Conservation (phyloP, 2,329 filamentous ascomycete species). For the Mycocentrospora acerina region DNA sequence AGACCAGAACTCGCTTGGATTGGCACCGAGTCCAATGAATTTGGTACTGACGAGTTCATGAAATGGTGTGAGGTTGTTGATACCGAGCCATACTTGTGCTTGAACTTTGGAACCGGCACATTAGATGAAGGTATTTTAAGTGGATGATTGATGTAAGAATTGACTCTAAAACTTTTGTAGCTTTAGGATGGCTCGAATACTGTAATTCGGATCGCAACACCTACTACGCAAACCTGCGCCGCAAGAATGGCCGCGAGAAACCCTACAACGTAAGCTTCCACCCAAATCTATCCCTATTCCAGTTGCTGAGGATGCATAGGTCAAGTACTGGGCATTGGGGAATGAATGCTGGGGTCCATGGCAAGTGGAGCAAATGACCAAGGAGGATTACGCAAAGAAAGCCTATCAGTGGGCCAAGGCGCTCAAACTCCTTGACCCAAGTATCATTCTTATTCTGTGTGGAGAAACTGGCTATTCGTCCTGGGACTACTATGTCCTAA, state of each 20-base stretch:
- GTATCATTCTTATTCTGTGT: slow-evolving; percentile 70
- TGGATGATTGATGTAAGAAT: not conserved
- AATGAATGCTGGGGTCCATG: slow-evolving; percentile 71
- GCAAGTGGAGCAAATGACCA: slow-evolving; percentile 69
- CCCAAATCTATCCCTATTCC: no score
- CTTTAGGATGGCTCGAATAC: slow-evolving; percentile 80
- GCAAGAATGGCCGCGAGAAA: slow-evolving; percentile 72
- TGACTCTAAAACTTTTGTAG: slow-evolving; percentile 37
- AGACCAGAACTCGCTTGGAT: slow-evolving; percentile 79
- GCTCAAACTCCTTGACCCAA: slow-evolving; percentile 70
- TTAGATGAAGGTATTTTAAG: slow-evolving; percentile 52
- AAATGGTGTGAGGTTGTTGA: slow-evolving; percentile 73
- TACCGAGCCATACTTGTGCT: slow-evolving; percentile 75
- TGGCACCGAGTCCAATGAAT: slow-evolving; percentile 73
- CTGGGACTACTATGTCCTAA: slow-evolving; percentile 75
- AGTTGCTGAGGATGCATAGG: slow-evolving; percentile 18
- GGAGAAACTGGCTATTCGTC: slow-evolving; percentile 67
- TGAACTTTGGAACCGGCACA: slow-evolving; percentile 77
- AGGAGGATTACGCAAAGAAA: slow-evolving; percentile 68
- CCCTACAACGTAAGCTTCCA: slow-evolving; percentile 63
- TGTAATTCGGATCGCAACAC: slow-evolving; percentile 78
- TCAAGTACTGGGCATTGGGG: slow-evolving; percentile 85
- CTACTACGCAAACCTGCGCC: slow-evolving; percentile 77
- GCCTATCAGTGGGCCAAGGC: slow-evolving; percentile 73
- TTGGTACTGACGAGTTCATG: slow-evolving; percentile 86